A percentile compares a stretch with the other conserved stretches of the same genome.
Conservation (phyloP, 2,329 filamentous ascomycete species). For the Trichoderma hamatum region DNA sequence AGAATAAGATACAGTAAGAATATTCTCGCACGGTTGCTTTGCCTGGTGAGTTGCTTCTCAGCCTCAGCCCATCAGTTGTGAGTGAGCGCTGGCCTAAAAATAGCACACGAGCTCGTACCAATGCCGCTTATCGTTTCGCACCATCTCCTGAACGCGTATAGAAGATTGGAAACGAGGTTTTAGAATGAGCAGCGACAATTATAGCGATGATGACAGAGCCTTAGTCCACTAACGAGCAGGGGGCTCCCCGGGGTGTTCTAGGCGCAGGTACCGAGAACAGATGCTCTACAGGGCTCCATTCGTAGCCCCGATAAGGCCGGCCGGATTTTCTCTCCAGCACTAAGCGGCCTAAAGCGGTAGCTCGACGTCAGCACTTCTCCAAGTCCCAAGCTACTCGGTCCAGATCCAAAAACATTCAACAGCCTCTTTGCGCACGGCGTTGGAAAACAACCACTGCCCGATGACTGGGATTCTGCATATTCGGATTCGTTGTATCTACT, state of each 20-base stretch:
- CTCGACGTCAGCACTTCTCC: constrained; percentile 20
- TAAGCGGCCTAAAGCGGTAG: constrained; percentile 18
- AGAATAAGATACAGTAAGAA: background rate
- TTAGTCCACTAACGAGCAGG: constrained; percentile 10
- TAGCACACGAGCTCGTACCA: background rate
- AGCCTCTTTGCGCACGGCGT: background rate
- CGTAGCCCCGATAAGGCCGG: background rate
- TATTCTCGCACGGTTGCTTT: background rate
- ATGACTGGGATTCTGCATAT: background rate
- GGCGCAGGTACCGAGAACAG: constrained; percentile 1
- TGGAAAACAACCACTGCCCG: background rate
- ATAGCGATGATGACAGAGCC: constrained; percentile 7
- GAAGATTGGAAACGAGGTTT: background rate
- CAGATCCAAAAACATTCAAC: background rate
- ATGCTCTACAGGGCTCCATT: background rate
- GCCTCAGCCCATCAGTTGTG: background rate
- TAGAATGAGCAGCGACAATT: background rate
- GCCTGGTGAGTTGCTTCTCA: background rate
- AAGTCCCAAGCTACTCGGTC: background rate
- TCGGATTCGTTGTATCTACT: background rate
- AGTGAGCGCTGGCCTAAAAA: background rate
- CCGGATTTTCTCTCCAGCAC: background rate
- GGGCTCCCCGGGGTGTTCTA: background rate
- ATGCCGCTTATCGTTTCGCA: background rate
- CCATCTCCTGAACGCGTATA: background rate